Conservation (phyloP, 2,329 filamentous ascomycete genomes). For the Alternaria viburni region DNA sequence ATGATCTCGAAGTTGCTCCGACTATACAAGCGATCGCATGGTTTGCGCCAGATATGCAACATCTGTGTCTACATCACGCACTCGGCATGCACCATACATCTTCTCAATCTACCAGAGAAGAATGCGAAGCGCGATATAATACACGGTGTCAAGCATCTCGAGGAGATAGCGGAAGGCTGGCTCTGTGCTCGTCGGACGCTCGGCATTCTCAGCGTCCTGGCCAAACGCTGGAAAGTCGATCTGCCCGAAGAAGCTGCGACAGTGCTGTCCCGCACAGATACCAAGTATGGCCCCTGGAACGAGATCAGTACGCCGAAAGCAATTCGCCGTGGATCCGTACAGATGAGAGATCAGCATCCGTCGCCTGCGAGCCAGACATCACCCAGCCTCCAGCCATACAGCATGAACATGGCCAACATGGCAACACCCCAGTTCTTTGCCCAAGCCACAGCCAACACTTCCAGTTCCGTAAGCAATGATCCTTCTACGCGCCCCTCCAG, state of each 20-base stretch:
- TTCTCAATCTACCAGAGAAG: conserved; percentile 92
- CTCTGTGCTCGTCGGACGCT: conserved; percentile 85
- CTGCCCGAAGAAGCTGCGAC: conserved; percentile 81
- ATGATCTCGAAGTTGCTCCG: conserved; percentile 94
- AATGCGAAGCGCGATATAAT: conserved; percentile 87
- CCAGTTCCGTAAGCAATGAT: conserved; percentile 28
- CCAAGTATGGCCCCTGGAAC: conserved; percentile 73
- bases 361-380: conserved; percentile 31
- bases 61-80: conserved; percentile 96
- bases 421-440: conserved; percentile 35
- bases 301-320: conserved; percentile 39
- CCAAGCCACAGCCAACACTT: conserved; percentile 25
- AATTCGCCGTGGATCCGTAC: conserved; percentile 21
- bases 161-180: conserved; percentile 97
- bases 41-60: conserved; percentile 92
- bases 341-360: conserved; percentile 20
- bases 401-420: conserved; percentile 33
- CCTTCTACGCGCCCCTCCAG: conserved; percentile 35
- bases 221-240: conserved; percentile 87
- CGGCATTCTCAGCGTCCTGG: conserved; percentile 81
- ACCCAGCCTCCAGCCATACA: conserved; percentile 39
- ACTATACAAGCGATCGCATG: conserved; percentile 90
- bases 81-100: conserved; percentile 90
- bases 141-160: conserved; percentile 87
- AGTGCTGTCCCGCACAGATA: conserved; percentile 78